Percentiles rank a stretch among this genome's conserved stretches.
These are phyloP conservation scores for Penicillium soppii DNA, from an alignment of 495 filamentous ascomycete species.

Conservation along the genomic window DNA sequence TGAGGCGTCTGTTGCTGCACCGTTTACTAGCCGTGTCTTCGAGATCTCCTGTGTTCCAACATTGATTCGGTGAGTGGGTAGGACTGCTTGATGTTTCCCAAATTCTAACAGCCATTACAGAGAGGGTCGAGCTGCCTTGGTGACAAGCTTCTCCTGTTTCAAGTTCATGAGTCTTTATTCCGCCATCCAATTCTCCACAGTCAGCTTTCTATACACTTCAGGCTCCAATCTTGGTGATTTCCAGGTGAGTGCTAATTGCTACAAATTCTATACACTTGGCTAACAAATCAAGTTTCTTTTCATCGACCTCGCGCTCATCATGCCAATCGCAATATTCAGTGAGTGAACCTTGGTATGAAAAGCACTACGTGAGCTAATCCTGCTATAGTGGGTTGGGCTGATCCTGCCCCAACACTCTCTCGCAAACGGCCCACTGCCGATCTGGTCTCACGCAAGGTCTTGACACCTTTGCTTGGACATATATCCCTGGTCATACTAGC, in stretches of 20 bases:
- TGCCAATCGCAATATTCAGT: constrained; percentile 97
- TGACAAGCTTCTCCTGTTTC: constrained; percentile 99
- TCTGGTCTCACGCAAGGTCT: constrained; percentile 89
- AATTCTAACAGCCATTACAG: constrained; percentile 34
- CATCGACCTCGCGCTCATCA: constrained; percentile 88
- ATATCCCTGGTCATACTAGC: constrained; percentile 77
- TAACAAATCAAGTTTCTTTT: constrained; percentile 68
- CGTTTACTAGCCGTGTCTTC: constrained; percentile 93
- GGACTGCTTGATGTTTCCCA: background rate
- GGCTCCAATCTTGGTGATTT: constrained; percentile 97
- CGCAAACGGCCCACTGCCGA: constrained; percentile 88
- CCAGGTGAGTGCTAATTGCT: constrained; percentile 53
- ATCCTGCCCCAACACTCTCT: constrained; percentile 73
- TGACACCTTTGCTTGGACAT: constrained; percentile 87
- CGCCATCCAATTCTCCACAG: constrained; percentile 97
- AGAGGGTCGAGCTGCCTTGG: constrained; percentile 89
- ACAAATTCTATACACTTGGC: constrained; percentile 7
- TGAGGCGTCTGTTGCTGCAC: constrained; percentile 95
- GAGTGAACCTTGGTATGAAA: constrained; percentile 27
- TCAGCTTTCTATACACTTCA: constrained; percentile 95
- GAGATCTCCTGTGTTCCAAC: constrained; percentile 96
- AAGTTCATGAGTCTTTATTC: constrained; percentile 99
- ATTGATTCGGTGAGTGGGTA: constrained; percentile 65
- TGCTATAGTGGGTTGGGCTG: constrained; percentile 84
- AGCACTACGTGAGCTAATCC: background rate